Evolutionary conservation across 495 filamentous ascomycete species (phyloP).

Genomic region (Neurospora tetrasperma): DNA sequence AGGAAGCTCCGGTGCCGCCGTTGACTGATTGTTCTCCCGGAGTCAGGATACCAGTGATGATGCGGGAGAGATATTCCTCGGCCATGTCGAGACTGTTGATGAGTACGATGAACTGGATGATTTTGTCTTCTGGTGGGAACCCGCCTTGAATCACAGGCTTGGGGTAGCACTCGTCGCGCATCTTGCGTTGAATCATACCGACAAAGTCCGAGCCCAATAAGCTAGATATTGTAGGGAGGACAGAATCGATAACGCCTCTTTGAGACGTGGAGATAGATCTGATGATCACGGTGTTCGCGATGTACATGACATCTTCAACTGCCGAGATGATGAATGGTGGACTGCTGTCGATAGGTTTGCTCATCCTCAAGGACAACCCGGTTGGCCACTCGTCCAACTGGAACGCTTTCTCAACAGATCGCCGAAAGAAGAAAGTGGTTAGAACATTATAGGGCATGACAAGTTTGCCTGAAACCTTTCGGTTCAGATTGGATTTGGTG

Average conservation of each 20-base stretch:
- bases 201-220: constrained; percentile 91
- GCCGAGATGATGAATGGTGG: constrained; percentile 89
- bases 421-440: constrained; percentile 91
- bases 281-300: constrained; percentile 82
- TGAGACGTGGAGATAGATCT: constrained; percentile 81
- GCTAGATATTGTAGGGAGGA: constrained; percentile 69
- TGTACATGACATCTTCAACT: constrained; percentile 99
- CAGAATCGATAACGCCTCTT: constrained; percentile 57
- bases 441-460: constrained; percentile 72
- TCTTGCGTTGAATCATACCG: constrained; percentile 93
- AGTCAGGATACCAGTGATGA: constrained; percentile 57
- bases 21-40: constrained; percentile 21
- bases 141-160: constrained; percentile 62
- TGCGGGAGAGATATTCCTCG: constrained; percentile 79
- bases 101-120: constrained; percentile 78
- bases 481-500: constrained; percentile 58
- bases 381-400: constrained; percentile 91
- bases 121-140: constrained; percentile 71
- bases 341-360: constrained; percentile 54
- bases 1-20: constrained; percentile 4
- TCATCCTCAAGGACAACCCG: constrained; percentile 63
- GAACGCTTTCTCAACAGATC: constrained; percentile 93
- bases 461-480: constrained; percentile 65
- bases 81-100: constrained; percentile 92
- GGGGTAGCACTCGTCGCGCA: constrained; percentile 91